Evolutionary conservation across 768 basidiomycete genomes (phyloP).

Genomic region (Rhodotorula kratochvilovae): DNA sequence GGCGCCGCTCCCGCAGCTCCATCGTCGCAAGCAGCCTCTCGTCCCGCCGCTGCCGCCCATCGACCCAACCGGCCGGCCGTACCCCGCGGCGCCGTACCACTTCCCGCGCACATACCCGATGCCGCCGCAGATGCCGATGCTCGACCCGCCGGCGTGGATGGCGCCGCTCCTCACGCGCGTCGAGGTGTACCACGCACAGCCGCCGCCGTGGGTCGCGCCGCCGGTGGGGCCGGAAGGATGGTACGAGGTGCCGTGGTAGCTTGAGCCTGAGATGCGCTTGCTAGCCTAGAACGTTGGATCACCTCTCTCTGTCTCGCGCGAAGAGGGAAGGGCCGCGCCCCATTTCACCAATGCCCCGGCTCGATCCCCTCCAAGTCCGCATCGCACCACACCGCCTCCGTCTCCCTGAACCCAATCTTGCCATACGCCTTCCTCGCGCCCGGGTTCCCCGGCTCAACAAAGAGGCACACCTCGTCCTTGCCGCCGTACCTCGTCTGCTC

Average conservation of each 20-base stretch:
- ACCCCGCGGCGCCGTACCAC: neutral
- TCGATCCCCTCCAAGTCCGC: slow-evolving; percentile 6
- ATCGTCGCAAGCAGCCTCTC: no score
- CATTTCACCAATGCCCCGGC: neutral
- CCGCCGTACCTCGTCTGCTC: slow-evolving; percentile 1
- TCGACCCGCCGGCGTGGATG: neutral
- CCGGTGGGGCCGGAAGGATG: no score
- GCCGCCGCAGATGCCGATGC: neutral
- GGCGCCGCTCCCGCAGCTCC: no score
- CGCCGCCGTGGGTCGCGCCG: no score
- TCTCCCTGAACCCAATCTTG: slow-evolving; percentile 2
- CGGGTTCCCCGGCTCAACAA: slow-evolving; percentile 9
- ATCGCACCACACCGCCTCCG: slow-evolving; percentile 2
- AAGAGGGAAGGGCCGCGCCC: neutral
- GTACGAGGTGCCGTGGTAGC: no score
- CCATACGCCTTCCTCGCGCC: slow-evolving; percentile 3
- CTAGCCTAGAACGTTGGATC: no score
- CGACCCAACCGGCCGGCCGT: neutral
- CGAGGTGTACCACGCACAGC: no score
- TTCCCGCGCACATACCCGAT: neutral
- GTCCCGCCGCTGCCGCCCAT: neutral
- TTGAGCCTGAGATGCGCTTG: no score
- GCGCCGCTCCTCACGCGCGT: neutral
- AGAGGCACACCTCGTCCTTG: slow-evolving; percentile 31
- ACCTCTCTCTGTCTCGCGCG: no score